Evolutionary conservation across 2,329 filamentous ascomycete species (phyloP), one percentile per base, ranked within the genome.

Genomic region (Xylariaceae sp.): DNA sequence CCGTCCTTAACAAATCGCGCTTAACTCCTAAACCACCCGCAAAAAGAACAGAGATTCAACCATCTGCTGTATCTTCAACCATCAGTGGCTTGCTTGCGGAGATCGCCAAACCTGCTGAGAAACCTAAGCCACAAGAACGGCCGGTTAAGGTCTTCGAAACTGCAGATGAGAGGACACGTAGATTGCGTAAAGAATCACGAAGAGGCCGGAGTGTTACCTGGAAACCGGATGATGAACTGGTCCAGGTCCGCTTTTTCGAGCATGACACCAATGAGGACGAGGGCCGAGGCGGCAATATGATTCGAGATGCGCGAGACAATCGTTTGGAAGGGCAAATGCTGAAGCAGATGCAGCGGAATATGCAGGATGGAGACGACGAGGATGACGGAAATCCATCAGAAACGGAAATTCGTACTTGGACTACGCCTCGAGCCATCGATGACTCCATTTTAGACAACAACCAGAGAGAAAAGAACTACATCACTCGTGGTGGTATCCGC

Each of bases 191-290:
- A 67, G 89, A 92, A 69, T 81, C 85, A 56, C 83, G 90, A 45
- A 82, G 88, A 31, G 85, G 88, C 61, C 76, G 92, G 19, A 82
- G 87, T 11, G 90, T 94, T 5, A 82, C 76, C 6, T 94, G 89
- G 81, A 90, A 87, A 68, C 81, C 85, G 0, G 89, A 88, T 46
- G 76, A 82, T 16, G 82, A 86, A 26, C 79, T 94, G 26, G 87
- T 87, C 1, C 78, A 90, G 64, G 78, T 91, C 52, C 83, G 84
- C 61, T 77, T 87, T 46, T 92, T 93, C 74, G 85, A 86, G 52
- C 89, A 91, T 66, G 87, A 91, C 60, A 86, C 85, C 1, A 82
- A 83, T 1, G 89, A 92, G 69, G 88, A 91, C 64, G 80, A 87
- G 55, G 87, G 86, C 50, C 82, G 89, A 53, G 83, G 85, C 51